Evolutionary conservation across 2,329 filamentous ascomycete species (phyloP).

Genomic region (Blumeria hordei): DNA sequence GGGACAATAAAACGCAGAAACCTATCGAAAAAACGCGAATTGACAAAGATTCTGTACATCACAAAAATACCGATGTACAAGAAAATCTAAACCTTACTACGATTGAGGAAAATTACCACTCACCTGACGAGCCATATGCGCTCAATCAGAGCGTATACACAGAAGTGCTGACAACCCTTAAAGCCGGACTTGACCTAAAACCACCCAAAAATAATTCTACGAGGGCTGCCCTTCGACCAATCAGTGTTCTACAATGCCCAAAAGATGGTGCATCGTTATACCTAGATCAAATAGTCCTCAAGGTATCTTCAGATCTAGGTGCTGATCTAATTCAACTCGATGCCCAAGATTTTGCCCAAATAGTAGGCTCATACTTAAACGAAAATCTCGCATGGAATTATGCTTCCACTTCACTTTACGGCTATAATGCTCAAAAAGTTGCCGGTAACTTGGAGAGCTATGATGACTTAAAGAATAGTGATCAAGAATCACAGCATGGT

Average conservation of each 20-base stretch:
- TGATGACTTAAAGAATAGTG: slow-evolving; percentile 18
- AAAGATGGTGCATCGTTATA: slow-evolving; percentile 27
- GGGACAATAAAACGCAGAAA: slow-evolving; percentile 3
- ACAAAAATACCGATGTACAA: not conserved
- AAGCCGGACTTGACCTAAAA: slow-evolving; percentile 23
- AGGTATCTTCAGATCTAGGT: slow-evolving; percentile 32
- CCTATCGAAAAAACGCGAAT: not conserved
- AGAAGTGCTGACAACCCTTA: slow-evolving; percentile 23
- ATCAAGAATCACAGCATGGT: slow-evolving; percentile 18
- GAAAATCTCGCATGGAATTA: slow-evolving; percentile 25
- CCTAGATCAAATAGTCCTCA: slow-evolving; percentile 35
- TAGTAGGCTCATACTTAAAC: slow-evolving; percentile 46
- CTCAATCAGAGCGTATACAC: slow-evolving; percentile 13
- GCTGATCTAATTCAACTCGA: slow-evolving; percentile 46
- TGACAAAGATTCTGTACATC: not conserved
- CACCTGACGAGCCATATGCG: slow-evolving; percentile 5
- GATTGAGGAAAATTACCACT: not conserved
- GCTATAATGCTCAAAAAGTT: slow-evolving; percentile 29
- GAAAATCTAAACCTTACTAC: not conserved
- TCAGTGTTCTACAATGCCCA: slow-evolving; percentile 34
- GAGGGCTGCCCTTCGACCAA: slow-evolving; percentile 23
- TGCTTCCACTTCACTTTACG: slow-evolving; percentile 27
- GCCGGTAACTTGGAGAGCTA: slow-evolving; percentile 28
- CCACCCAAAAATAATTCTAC: slow-evolving; percentile 17
- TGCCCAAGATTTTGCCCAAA: slow-evolving; percentile 42